Conservation (phyloP, 2,329 filamentous ascomycete genomes). For the Colletotrichum falcatum region DNA sequence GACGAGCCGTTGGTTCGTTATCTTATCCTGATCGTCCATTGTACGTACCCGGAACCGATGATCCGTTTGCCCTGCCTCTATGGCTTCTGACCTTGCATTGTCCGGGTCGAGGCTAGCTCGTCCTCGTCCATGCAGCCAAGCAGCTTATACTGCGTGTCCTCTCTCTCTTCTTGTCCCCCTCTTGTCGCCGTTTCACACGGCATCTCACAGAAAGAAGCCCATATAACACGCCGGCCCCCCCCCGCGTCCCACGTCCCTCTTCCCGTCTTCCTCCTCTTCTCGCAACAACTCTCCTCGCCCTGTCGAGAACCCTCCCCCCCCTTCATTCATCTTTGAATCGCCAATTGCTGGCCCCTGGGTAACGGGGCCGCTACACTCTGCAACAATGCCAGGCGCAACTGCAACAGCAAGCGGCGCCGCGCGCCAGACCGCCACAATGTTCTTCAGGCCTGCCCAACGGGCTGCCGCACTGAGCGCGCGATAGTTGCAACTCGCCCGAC, state of each 20-base stretch:
- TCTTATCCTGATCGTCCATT: too few relatives aligned
- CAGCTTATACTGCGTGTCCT: too few relatives aligned
- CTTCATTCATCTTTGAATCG: background rate
- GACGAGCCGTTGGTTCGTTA: too few relatives aligned
- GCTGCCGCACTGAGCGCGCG: conserved; percentile 25
- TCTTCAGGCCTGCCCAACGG: conserved; percentile 30
- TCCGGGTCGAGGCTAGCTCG: background rate
- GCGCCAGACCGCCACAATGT: conserved; percentile 21
- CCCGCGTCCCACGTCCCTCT: background rate
- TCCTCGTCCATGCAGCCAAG: conserved; percentile 10
- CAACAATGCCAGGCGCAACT: conserved; percentile 38
- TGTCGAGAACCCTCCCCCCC: conserved; percentile 14
- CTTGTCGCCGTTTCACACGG: background rate
- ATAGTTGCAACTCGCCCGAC: conserved; percentile 29
- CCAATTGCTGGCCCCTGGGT: conserved; percentile 27
- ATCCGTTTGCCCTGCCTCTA: background rate
- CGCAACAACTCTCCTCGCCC: conserved; percentile 11
- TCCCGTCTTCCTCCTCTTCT: background rate
- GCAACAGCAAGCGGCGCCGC: conserved; percentile 19
- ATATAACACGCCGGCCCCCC: conserved; percentile 5
- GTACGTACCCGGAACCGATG: background rate
- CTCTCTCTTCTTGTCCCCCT: too few relatives aligned
- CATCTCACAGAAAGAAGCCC: background rate
- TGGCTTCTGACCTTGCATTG: background rate
- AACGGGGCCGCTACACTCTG: conserved; percentile 41